phyloP scores from a whole-genome alignment of 331 rosid species.

The Rosa hybrid region DNA sequence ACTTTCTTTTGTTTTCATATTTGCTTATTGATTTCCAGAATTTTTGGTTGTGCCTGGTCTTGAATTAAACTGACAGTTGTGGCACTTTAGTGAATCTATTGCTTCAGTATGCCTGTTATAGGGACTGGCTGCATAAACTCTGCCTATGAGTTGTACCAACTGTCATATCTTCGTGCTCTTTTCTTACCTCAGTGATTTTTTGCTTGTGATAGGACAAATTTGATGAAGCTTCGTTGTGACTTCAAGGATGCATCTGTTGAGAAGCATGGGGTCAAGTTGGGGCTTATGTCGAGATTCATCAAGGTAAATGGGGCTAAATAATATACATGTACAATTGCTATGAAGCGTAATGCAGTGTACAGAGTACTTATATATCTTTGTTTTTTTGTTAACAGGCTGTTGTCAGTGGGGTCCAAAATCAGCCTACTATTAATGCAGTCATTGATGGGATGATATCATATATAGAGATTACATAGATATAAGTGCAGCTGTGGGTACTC shows the following conservation, averaged over 20 bases:
- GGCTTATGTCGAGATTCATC: constrained; percentile 87
- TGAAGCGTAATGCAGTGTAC: constrained; percentile 12
- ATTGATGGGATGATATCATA: too few species aligned
- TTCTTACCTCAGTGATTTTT: constrained; percentile 36
- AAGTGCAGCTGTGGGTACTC: too few species aligned
- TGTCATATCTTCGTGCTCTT: not conserved
- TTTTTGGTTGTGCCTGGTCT: not conserved
- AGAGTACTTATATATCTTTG: not conserved
- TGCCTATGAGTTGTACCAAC: not conserved
- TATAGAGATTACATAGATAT: too few species aligned
- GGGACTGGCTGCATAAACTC: not conserved
- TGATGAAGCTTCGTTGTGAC: constrained; percentile 93
- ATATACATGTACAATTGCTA: not conserved
- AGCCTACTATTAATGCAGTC: too few species aligned
- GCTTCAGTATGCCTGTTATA: not conserved
- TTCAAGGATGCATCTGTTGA: constrained; percentile 86
- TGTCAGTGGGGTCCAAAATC: constrained; percentile 73
- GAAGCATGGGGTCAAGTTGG: constrained; percentile 86
- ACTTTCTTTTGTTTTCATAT: not conserved
- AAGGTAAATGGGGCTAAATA: constrained; percentile 44
- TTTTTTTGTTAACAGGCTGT: constrained; percentile 53
- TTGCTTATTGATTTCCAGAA: not conserved
- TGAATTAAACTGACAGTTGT: constrained; percentile 6
- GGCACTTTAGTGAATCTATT: constrained; percentile 4
- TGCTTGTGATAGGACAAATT: constrained; percentile 65